Evolutionary conservation across 306 rosid species (phyloP).

Genomic region (Pyrus betulifolia): DNA sequence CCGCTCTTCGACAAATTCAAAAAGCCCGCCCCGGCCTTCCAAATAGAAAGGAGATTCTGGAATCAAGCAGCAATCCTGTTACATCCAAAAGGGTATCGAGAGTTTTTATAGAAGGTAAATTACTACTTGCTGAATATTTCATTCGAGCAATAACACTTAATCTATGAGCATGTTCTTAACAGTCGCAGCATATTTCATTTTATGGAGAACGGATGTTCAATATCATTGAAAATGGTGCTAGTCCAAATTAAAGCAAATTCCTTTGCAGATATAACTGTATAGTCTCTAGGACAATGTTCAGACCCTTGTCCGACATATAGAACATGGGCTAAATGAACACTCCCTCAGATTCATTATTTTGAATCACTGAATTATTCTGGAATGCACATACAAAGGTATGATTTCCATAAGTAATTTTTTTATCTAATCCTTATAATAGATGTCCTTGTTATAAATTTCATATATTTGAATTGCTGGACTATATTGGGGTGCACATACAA

Average conservation of each 20-base stretch:
- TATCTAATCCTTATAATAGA: background rate
- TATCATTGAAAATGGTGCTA: background rate
- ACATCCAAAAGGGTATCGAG: conserved; percentile 30
- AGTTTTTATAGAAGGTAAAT: background rate
- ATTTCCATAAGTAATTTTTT: background rate
- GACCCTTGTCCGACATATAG: background rate
- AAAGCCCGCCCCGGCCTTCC: conserved; percentile 88
- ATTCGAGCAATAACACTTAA: conserved; percentile 2
- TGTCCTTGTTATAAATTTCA: background rate
- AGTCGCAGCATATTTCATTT: background rate
- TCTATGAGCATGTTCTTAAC: background rate
- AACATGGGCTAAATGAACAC: background rate
- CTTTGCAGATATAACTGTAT: background rate
- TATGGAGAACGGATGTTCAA: background rate
- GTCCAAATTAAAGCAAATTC: background rate
- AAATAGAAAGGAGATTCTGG: conserved; percentile 94
- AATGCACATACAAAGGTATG: background rate
- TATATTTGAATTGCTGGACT: background rate
- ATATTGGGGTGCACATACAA: background rate
- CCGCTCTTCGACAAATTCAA: conserved; percentile 65
- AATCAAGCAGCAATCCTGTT: conserved; percentile 97
- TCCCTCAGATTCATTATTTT: background rate
- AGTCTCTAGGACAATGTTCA: background rate
- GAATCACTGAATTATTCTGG: background rate
- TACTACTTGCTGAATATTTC: background rate